Percentiles rank a stretch among this genome's conserved stretches.
Evolutionary conservation across 495 filamentous ascomycete genomes (phyloP).

Genomic region (Hypoxylon rickii): DNA sequence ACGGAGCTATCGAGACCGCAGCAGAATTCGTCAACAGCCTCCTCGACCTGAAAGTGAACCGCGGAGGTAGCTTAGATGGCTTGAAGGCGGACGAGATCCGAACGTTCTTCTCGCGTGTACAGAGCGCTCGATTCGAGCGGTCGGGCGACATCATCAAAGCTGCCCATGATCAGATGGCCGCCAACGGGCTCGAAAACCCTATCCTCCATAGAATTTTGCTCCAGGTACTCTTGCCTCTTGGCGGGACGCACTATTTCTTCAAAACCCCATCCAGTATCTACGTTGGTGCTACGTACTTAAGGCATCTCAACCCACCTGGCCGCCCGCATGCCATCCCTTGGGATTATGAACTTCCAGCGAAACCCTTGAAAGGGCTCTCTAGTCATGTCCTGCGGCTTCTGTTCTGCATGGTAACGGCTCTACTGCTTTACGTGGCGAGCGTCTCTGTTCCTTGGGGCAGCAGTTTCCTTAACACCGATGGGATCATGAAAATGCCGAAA

Average conservation of each 20-base stretch:
- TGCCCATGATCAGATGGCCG: conserved; percentile 2
- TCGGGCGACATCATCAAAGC: background rate
- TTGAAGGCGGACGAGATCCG: conserved; percentile 7
- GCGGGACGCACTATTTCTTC: background rate
- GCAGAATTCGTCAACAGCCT: conserved; percentile 41
- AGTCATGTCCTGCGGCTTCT: background rate
- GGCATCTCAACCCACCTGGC: background rate
- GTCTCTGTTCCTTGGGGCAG: background rate
- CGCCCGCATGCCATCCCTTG: conserved; percentile 1
- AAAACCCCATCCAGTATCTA: background rate
- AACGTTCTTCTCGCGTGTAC: background rate
- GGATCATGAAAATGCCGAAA: background rate
- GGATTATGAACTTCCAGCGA: conserved; percentile 16
- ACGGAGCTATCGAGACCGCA: conserved; percentile 45
- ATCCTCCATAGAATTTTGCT: background rate
- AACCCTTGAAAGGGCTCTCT: conserved; percentile 1
- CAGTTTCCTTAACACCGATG: background rate
- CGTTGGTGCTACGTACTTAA: conserved; percentile 1
- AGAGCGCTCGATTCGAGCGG: conserved; percentile 7
- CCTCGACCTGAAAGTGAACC: background rate
- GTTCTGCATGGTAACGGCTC: background rate
- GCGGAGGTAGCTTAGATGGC: background rate
- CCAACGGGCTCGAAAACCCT: conserved; percentile 7
- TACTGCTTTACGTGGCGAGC: background rate
- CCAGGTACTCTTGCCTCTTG: background rate